Conservation (phyloP, 2,329 filamentous ascomycete genomes). For the Cercospora sesami region DNA sequence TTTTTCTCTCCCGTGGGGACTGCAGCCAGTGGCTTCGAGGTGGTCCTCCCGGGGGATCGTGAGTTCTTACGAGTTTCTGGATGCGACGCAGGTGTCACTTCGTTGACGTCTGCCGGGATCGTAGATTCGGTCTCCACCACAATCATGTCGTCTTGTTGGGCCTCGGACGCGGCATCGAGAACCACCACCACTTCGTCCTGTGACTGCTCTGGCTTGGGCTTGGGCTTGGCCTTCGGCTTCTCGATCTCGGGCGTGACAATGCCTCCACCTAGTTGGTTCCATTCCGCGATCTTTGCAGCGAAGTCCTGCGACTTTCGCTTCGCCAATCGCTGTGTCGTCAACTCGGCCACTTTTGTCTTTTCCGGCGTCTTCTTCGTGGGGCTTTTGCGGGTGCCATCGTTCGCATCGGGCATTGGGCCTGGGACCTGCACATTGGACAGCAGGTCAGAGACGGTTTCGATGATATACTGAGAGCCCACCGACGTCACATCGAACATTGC, state of each 20-base stretch:
- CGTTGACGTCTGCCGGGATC: slow-evolving; percentile 16
- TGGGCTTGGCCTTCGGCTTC: neutral
- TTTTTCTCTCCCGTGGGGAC: slow-evolving; percentile 22
- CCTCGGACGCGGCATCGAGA: slow-evolving; percentile 17
- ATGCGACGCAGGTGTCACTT: neutral
- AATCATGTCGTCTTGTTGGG: slow-evolving; percentile 20
- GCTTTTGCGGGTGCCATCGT: slow-evolving; percentile 24
- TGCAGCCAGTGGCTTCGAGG: slow-evolving; percentile 10
- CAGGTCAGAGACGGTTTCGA: slow-evolving; percentile 34
- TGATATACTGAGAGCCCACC: slow-evolving; percentile 27
- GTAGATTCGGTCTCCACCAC: slow-evolving; percentile 27
- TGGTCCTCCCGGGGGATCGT: slow-evolving; percentile 10
- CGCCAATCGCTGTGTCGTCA: slow-evolving; percentile 32
- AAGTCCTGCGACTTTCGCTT: slow-evolving; percentile 38
- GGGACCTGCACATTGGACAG: slow-evolving; percentile 29
- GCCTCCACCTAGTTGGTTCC: slow-evolving; percentile 36
- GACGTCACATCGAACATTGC: slow-evolving; percentile 32
- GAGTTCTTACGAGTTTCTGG: slow-evolving; percentile 12
- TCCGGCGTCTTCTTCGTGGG: slow-evolving; percentile 34
- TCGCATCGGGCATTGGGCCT: slow-evolving; percentile 36
- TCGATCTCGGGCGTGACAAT: slow-evolving; percentile 18
- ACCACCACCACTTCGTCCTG: slow-evolving; percentile 34
- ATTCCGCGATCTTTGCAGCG: slow-evolving; percentile 36
- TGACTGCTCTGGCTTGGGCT: slow-evolving; percentile 20
- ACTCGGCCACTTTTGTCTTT: slow-evolving; percentile 31